Conservation (phyloP, 306 rosid genomes). For the Casuarina cunninghamiana region DNA sequence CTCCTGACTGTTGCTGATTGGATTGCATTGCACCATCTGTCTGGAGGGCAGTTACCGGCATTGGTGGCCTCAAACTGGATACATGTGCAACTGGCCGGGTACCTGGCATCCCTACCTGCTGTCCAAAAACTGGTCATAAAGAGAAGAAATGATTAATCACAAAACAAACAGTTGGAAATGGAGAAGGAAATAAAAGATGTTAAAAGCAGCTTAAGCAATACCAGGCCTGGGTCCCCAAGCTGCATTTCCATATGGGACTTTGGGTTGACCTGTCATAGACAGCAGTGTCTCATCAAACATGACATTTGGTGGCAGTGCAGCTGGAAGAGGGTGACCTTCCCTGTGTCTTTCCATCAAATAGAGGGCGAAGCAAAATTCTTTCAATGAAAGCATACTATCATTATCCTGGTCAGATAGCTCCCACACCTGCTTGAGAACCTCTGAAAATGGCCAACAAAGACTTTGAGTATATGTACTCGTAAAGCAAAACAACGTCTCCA, state of each 20-base stretch:
- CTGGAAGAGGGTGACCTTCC: slow-evolving; percentile 90
- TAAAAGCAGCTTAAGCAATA: slow-evolving; percentile 28
- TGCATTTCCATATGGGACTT: slow-evolving; percentile 54
- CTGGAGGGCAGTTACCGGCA: slow-evolving; percentile 39
- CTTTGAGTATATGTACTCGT: slow-evolving; percentile 17
- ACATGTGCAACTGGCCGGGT: slow-evolving; percentile 50
- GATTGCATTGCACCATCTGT: slow-evolving; percentile 43
- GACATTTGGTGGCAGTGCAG: slow-evolving; percentile 67
- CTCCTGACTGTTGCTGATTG: slow-evolving; percentile 56
- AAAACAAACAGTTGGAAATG: slow-evolving; percentile 12
- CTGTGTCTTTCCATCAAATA: slow-evolving; percentile 92
- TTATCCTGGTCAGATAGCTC: slow-evolving; percentile 95
- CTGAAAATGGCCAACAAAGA: slow-evolving; percentile 53
- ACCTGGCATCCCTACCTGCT: slow-evolving; percentile 64
- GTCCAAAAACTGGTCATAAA: slow-evolving; percentile 66
- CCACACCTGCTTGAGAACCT: slow-evolving; percentile 94
- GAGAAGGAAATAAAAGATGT: slow-evolving; percentile 17
- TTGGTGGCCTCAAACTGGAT: slow-evolving; percentile 54
- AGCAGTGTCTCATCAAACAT: slow-evolving; percentile 70
- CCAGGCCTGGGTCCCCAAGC: slow-evolving; percentile 69
- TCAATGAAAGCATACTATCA: slow-evolving; percentile 97
- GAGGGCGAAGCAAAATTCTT: slow-evolving; percentile 89
- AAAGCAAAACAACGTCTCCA: slow-evolving; percentile 30
- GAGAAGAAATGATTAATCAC: slow-evolving; percentile 10
- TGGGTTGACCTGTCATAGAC: slow-evolving; percentile 83